These are phyloP conservation scores for Stephanodiscus minutulus DNA, from an alignment of 108 stramenopile genomes.

Conservation along the genomic window DNA sequence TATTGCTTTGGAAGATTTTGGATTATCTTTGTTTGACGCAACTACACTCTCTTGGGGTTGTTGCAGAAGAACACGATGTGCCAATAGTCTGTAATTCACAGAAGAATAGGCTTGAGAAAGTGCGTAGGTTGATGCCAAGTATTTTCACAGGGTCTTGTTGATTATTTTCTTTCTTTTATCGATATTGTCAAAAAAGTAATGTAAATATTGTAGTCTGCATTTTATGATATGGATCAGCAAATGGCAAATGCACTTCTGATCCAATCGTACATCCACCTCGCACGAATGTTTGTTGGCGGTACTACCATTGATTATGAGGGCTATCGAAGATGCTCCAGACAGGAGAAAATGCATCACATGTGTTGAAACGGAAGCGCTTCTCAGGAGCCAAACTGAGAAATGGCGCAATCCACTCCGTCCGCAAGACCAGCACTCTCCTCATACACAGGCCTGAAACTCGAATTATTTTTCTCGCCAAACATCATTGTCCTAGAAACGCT, in stretches of 20 bases:
- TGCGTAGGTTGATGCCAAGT: not conserved
- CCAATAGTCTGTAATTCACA: too few relatives aligned
- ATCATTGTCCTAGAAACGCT: conserved; percentile 31
- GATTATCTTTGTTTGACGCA: not conserved
- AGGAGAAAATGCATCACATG: too few relatives aligned
- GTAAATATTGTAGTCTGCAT: too few relatives aligned
- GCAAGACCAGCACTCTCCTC: conserved; percentile 36
- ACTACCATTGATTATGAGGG: not conserved
- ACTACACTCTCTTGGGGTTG: not conserved
- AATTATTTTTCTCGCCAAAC: conserved; percentile 57
- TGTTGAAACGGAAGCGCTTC: not conserved
- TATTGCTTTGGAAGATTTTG: too few relatives aligned
- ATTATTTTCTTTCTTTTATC: not conserved
- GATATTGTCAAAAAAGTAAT: too few relatives aligned
- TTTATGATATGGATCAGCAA: not conserved
- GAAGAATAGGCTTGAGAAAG: too few relatives aligned
- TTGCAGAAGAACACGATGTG: too few relatives aligned
- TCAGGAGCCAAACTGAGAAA: conserved; percentile 27
- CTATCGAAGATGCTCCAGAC: not conserved
- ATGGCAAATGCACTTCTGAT: not conserved
- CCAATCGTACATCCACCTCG: not conserved
- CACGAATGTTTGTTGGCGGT: not conserved
- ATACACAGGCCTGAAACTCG: conserved; percentile 50
- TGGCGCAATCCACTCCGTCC: conserved; percentile 35
- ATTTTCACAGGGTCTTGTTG: not conserved